A percentile compares a stretch with the other conserved stretches of the same genome.
These are phyloP conservation scores for Solanum virginianum DNA, from an alignment of 257 asterid species.

Conservation along the genomic window DNA sequence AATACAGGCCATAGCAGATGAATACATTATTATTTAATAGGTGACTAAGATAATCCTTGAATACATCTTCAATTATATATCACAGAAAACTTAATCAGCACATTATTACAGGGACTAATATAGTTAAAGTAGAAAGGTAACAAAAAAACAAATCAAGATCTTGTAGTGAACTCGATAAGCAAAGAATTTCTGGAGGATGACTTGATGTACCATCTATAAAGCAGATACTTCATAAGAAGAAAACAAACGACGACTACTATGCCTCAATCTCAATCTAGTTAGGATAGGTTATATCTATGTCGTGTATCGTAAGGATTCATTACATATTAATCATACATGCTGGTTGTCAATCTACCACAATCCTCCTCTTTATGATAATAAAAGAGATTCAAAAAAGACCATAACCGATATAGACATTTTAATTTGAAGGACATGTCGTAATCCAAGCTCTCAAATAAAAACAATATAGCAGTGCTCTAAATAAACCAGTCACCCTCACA, in stretches of 20 bases:
- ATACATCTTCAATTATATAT: background rate
- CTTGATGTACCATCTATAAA: background rate
- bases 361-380: background rate
- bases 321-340: background rate
- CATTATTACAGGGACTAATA: background rate
- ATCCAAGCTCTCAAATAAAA: background rate
- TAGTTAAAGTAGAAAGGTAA: background rate
- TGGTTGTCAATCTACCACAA: background rate
- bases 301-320: background rate
- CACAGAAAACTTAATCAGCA: background rate
- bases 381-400: background rate
- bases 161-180: background rate
- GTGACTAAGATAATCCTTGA: background rate
- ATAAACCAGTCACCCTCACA: background rate
- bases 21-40: background rate
- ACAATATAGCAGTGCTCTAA: background rate
- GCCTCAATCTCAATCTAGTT: background rate
- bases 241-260: background rate
- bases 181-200: background rate
- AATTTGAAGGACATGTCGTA: background rate
- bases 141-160: background rate
- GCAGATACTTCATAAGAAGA: background rate
- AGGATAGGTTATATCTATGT: background rate
- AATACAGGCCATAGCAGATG: background rate
- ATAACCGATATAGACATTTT: background rate